These are phyloP conservation scores for Floccularia luteovirens DNA, from an alignment of 768 basidiomycete species.

Conservation along the genomic window DNA sequence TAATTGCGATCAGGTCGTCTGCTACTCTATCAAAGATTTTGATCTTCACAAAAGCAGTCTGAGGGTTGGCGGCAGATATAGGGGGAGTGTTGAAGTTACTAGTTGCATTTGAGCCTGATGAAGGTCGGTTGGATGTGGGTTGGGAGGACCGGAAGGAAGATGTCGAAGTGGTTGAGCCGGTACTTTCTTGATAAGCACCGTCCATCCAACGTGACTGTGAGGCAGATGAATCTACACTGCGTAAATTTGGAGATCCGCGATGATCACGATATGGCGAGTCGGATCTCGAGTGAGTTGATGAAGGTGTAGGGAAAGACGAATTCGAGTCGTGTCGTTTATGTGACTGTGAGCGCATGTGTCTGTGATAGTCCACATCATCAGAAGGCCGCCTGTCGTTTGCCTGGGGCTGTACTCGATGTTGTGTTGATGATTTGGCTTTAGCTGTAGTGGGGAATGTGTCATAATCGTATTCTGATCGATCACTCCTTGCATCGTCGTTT, in stretches of 20 bases:
- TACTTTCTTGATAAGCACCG: conserved; percentile 14
- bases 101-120: conserved; percentile 46
- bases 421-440: conserved; percentile 26
- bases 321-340: conserved; percentile 46
- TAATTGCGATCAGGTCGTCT: conserved; percentile 94
- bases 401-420: conserved; percentile 14
- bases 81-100: conserved; percentile 57
- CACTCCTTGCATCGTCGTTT: conserved; percentile 40
- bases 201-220: conserved; percentile 21
- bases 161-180: conserved; percentile 32
- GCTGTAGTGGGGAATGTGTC: conserved; percentile 42
- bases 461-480: conserved; percentile 63
- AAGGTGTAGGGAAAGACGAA: conserved; percentile 34
- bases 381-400: conserved; percentile 24
- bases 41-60: conserved; percentile 93
- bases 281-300: conserved; percentile 29
- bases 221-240: conserved; percentile 16
- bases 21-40: conserved; percentile 93
- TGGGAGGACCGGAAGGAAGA: conserved; percentile 48
- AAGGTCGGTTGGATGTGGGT: conserved; percentile 43
- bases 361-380: conserved; percentile 31
- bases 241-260: conserved; percentile 20
- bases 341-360: conserved; percentile 42
- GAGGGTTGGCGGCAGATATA: conserved; percentile 71
- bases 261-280: conserved; percentile 25